Conservation (phyloP, 2,329 filamentous ascomycete genomes). For the Dothideomycetidae sp. region DNA sequence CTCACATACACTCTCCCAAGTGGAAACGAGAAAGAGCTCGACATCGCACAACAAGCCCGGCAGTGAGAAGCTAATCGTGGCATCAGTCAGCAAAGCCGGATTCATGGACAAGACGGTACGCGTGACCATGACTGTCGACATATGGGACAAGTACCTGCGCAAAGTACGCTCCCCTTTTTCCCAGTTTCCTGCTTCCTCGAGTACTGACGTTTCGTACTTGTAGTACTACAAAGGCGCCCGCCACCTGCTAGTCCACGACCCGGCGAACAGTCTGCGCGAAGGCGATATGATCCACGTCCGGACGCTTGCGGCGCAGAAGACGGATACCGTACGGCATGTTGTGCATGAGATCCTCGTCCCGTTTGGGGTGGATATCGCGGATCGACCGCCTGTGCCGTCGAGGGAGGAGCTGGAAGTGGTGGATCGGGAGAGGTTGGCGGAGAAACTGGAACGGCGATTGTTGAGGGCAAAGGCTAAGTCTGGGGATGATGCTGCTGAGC, state of each 20-base stretch:
- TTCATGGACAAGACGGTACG: slow-evolving; percentile 6
- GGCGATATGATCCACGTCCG: slow-evolving; percentile 66
- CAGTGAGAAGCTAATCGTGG: neutral
- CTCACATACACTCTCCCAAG: no score
- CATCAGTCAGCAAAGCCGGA: slow-evolving; percentile 2
- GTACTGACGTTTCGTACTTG: no score
- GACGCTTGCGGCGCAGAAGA: slow-evolving; percentile 50
- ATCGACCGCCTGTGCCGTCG: slow-evolving; percentile 51
- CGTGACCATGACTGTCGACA: slow-evolving; percentile 1
- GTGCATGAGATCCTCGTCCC: slow-evolving; percentile 63
- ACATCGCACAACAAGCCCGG: neutral
- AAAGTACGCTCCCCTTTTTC: slow-evolving; percentile 1
- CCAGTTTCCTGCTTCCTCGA: no score
- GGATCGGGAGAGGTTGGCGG: slow-evolving; percentile 40
- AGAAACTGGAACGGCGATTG: slow-evolving; percentile 37
- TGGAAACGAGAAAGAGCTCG: neutral
- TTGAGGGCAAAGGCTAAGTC: slow-evolving; percentile 19
- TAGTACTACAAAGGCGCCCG: slow-evolving; percentile 4
- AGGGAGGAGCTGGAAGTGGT: slow-evolving; percentile 45
- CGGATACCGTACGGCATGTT: slow-evolving; percentile 49
- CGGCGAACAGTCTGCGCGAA: slow-evolving; percentile 53
- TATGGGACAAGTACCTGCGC: slow-evolving; percentile 7
- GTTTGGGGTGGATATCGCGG: slow-evolving; percentile 47
- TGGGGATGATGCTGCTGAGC: slow-evolving; percentile 19
- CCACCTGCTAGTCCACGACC: slow-evolving; percentile 62